Base-by-base conservation (phyloP, 2,329 filamentous ascomycete species). In the Diaporthe sp. region DNA sequence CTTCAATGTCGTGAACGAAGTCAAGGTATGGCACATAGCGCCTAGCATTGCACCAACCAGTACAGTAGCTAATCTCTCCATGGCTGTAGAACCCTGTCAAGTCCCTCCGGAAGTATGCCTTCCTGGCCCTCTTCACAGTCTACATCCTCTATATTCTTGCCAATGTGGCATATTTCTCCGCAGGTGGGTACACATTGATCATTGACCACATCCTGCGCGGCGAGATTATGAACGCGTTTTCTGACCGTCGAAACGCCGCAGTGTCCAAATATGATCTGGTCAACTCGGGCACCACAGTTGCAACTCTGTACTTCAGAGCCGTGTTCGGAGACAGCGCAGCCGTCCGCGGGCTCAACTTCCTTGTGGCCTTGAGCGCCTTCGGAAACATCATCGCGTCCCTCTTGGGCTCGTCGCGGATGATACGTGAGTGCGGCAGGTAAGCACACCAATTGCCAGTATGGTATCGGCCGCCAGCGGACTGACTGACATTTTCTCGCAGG, bases 111-210 rank as follows among this genome's bases (percentile, higher is more conserved):
- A 87, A 81, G 77, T 86, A 86, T 74, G 88, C 85, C 3, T 85
- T 87, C 7, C 76, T 87, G 1, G 88, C 89, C 0, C 82, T 92
- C 5, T 55, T 85, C 1, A 80, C 89, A 4, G 88, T 91, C 0
- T 83, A 88, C 1, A 76, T 87, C 2, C 82, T 92, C 0, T 92
- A 92, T 79, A 84, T 90, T 15, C 79, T 92, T 1, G 88, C 86
- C 70, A 92, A 92, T 70, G 83, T 92, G 37, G 90, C 90, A 0
- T 92, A 90, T 79, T 91, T 92, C 76, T 83, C 89, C 1, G 89
- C 88, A 6, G 75, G 75, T 70, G n/a, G 35, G 74, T 70, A 35
- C 44, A n/a, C 9, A 30, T 0, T 8, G n/a, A 27, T 25, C 9
- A 25, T 47, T 9, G 6, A 25, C 9, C 17, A 19, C 17, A 6